Percentiles rank a stretch among this genome's conserved stretches.
These are phyloP conservation scores for Acacia acuminata DNA, from an alignment of 306 rosid species.

Conservation along the genomic window DNA sequence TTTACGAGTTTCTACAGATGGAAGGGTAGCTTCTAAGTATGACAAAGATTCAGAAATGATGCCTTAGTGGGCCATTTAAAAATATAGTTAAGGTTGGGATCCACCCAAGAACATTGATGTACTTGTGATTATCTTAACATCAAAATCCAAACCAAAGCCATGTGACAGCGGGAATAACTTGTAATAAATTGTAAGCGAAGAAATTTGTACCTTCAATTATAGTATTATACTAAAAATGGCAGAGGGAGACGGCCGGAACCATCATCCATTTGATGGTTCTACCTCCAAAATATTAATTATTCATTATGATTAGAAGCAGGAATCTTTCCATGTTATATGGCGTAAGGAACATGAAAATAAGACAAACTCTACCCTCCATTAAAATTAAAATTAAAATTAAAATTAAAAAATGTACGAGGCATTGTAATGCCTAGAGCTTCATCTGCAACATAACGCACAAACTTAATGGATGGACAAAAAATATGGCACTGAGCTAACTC, in stretches of 20 bases:
- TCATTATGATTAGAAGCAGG: conserved; percentile 52
- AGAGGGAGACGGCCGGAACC: conserved; percentile 24
- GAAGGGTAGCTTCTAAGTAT: conserved; percentile 88
- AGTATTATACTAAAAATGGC: conserved; percentile 24
- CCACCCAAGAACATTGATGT: conserved; percentile 41
- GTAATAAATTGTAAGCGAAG: conserved; percentile 16
- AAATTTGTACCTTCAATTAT: conserved; percentile 22
- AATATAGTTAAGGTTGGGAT: conserved; percentile 33
- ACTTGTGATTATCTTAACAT: conserved; percentile 42
- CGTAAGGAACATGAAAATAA: conserved; percentile 56
- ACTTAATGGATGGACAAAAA: not conserved
- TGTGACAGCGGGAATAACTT: conserved; percentile 41
- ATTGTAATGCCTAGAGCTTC: not conserved
- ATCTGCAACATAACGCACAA: not conserved
- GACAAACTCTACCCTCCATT: conserved; percentile 50
- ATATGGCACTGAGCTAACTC: not conserved
- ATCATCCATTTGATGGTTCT: conserved; percentile 37
- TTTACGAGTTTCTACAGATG: conserved; percentile 36
- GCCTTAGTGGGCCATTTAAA: conserved; percentile 43
- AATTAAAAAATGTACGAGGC: not conserved
- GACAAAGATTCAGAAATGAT: conserved; percentile 83
- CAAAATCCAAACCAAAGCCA: conserved; percentile 46
- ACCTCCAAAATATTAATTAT: conserved; percentile 43
- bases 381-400: not conserved
- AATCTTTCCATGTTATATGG: conserved; percentile 82